Evolutionary conservation across 305 asterid species (phyloP), one percentile per base, ranked within the genome.

Genomic region (Fraxinus angustifolia): DNA sequence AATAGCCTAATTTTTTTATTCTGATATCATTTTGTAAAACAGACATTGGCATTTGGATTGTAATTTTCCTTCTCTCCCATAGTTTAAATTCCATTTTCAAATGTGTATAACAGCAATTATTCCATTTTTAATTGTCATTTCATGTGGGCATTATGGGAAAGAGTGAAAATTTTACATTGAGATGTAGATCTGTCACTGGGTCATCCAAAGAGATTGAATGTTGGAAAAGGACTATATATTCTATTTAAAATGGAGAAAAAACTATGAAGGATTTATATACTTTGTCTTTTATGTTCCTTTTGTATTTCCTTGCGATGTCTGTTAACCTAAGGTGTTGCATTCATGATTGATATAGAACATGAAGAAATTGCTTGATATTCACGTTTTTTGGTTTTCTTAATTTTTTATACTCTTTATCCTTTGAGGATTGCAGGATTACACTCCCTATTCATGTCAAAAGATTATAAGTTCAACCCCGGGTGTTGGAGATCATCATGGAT

Each of bases 381-480:
- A 6, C 38, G 12, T 75, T 65, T 45, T 30, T 65, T 80, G 33
- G 50, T 76, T 84, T 50, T 56, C 31, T 50, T 76, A 42, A 53
- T 31, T 75, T 73, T 75, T 78, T 23, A 82, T 33, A 6, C 45
- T 71, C 56, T 76, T 82, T 42, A 50, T 68, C 78, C 58, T 40
- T 68, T 75, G 71, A 82, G 8, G 45, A 26, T 7, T 92, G 90
- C 90, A 96, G 99, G 99, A 96, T 85, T 96, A 94, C 86, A 93
- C 99, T n/a, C 98, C 99, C 78, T 94, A 86, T 86, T 93, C 98
- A 19, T 96, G 99, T 89, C 97, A 92, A 84, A 96, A 91, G 90
- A 89, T 96, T 80, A 94, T 96, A 84, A 85, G 87, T 79, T 90
- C 95, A 36, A 88, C 94, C 73, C 97, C 98, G 68, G 94, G 97